Evolutionary conservation across 2,329 filamentous ascomycete species (phyloP).

Genomic region (Penicillium sp.): DNA sequence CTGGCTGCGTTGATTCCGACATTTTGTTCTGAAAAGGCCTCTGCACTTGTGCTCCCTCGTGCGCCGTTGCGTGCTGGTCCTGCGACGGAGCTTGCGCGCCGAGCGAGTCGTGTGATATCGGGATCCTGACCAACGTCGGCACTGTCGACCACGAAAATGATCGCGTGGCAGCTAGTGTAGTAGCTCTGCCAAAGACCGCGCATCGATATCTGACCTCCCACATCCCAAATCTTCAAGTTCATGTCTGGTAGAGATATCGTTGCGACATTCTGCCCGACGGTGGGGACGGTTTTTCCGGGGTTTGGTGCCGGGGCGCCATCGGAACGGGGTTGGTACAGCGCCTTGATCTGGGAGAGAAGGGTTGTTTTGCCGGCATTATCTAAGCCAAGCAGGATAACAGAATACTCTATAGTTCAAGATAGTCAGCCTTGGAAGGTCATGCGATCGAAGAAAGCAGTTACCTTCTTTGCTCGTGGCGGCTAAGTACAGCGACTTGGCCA

Average conservation of each 20-base stretch:
- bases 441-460: conserved; percentile 33
- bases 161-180: conserved; percentile 89
- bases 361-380: conserved; percentile 99
- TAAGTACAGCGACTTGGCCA: conserved; percentile 90
- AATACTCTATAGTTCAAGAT: conserved; percentile 68
- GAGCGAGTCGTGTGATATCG: conserved; percentile 55
- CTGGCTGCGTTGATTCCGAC: conserved; percentile 37
- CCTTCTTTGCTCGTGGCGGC: conserved; percentile 97
- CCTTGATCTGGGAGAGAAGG: conserved; percentile 93
- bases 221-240: conserved; percentile 98
- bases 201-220: conserved; percentile 86
- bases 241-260: conserved; percentile 88
- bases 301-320: conserved; percentile 50
- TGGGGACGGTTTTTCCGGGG: conserved; percentile 84
- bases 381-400: conserved; percentile 90
- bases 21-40: conserved; percentile 34
- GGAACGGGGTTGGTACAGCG: conserved; percentile 61
- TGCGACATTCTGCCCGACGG: conserved; percentile 94
- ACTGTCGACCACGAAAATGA: conserved; percentile 96
- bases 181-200: conserved; percentile 94
- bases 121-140: conserved; percentile 83
- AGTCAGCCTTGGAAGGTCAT: neutral
- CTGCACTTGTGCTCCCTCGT: conserved; percentile 3
- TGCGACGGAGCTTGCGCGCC: conserved; percentile 29
- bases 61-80: conserved; percentile 14